phyloP scores from a whole-genome alignment of 208 protist species.

The Leishmania arabica region DNA sequence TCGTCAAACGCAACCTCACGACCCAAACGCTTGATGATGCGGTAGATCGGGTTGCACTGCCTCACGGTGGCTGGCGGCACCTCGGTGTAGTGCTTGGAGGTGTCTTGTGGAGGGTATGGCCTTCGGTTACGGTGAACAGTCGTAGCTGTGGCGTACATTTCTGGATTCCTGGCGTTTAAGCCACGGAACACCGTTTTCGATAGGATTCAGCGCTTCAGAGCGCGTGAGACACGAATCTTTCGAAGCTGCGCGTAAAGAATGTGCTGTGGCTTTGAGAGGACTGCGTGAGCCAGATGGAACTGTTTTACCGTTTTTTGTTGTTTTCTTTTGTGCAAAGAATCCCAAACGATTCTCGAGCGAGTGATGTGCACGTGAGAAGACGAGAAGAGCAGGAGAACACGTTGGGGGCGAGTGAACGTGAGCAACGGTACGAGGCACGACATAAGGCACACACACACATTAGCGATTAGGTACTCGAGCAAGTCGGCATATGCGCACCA shows the following conservation, averaged over 20 bases:
- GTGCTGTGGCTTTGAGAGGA: background rate
- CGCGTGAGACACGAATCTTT: background rate
- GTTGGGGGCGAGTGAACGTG: background rate
- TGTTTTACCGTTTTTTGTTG: too few relatives aligned
- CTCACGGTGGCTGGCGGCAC: constrained; percentile 42
- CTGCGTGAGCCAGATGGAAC: background rate
- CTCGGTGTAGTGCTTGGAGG: constrained; percentile 72
- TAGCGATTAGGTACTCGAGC: background rate
- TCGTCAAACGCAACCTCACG: constrained; percentile 53
- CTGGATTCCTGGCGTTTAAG: background rate
- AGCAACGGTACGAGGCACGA: background rate
- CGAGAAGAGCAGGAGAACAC: background rate
- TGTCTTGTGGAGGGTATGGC: constrained; percentile 69
- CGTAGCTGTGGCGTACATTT: constrained; percentile 25
- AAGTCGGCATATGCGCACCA: background rate
- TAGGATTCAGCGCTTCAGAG: background rate
- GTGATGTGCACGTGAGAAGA: background rate
- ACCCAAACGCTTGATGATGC: constrained; percentile 40
- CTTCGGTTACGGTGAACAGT: constrained; percentile 35
- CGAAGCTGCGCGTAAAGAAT: background rate
- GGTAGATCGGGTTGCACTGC: constrained; percentile 31
- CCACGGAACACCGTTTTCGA: background rate
- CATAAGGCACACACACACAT: background rate
- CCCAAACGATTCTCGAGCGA: background rate
- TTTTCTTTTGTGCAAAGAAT: background rate